Base-by-base conservation (phyloP, 768 basidiomycete genomes). In the Collybia nuda region DNA sequence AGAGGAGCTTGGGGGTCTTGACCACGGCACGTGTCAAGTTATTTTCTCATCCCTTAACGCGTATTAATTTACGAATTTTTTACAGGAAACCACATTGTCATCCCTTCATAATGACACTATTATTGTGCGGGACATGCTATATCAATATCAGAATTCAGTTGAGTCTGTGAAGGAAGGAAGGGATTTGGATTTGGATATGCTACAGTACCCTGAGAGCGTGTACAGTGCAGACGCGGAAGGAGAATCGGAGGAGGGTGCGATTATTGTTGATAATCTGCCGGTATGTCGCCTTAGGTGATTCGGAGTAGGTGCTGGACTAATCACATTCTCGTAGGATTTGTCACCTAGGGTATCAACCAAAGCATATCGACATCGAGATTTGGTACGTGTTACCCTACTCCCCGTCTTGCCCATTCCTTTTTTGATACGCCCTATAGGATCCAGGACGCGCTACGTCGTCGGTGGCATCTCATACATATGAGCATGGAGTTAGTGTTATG, bases 221-320 rank as follows among this genome's bases (percentile, higher is more conserved):
- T 50, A 55, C 19, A 52, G 50, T 8, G 52, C 49, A 15, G 61
- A 63, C 47, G 60, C 57, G 2, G 53, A 58, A 15, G 59, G 58
- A n/a, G 62, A 63, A 18, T 51, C 57, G 12, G 61, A 63, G 12
- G 61, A 59, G 28, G 59, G 56, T 1, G 60, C 56, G 1, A 57
- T 54, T 14, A 44, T 58, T 42, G 55, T 62, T 8, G 46, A 61
- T 14, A 11, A 11, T 3, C 6, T 32, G 9, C 2, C 9, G 2
- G 7, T 14, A 14, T 11, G 14, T 32, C 32, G 14, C 32, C 2
- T 32, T 14, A 11, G 2, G 32, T 11, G 14, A 9, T 3, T 9
- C 9, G 32, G 32, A 11, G 12, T 32, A 14, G 14, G 12, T 3
- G 9, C 32, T 32, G 32, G 32, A 14, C 3, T 32, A 11, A 32